A percentile compares a stretch with the other conserved stretches of the same genome.
Evolutionary conservation across 2,329 filamentous ascomycete species (phyloP).

Genomic region (Penicillium sp.): DNA sequence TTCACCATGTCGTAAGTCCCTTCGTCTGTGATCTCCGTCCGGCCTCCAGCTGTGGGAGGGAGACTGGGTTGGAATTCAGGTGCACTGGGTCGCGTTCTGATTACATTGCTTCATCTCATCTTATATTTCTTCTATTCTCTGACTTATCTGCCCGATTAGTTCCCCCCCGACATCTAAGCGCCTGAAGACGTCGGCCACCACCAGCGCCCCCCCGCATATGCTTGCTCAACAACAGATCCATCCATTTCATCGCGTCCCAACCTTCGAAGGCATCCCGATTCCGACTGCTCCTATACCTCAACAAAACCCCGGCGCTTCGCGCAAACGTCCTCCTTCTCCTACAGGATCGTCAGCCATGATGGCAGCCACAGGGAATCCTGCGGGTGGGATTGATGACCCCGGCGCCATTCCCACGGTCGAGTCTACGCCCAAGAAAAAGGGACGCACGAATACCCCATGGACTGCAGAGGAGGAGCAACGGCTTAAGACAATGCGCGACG

Average conservation of each 20-base stretch:
- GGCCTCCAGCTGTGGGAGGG: constrained; percentile 20
- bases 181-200: constrained; percentile 40
- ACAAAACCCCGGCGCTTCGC: constrained; percentile 33
- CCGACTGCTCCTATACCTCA: constrained; percentile 34
- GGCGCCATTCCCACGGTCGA: constrained; percentile 27
- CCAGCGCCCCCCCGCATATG: constrained; percentile 37
- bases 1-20: constrained; percentile 44
- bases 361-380: constrained; percentile 31
- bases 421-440: constrained; percentile 67
- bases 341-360: constrained; percentile 39
- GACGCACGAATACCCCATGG: constrained; percentile 98
- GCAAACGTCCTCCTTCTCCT: constrained; percentile 46
- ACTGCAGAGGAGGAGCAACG: constrained; percentile 89
- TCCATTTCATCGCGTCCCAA: constrained; percentile 35
- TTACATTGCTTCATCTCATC: constrained; percentile 6
- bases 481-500: constrained; percentile 90
- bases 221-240: constrained; percentile 40
- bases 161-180: constrained; percentile 44
- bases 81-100: constrained; percentile 13
- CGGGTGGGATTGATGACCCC: constrained; percentile 32
- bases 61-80: constrained; percentile 19
- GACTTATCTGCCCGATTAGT: constrained; percentile 23
- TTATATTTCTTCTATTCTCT: constrained; percentile 9
- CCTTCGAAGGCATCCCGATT: constrained; percentile 43
- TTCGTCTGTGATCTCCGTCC: constrained; percentile 27